phyloP scores from a whole-genome alignment of 225 moss, liverwort and hornwort genomes.

The Bryoerythrophyllum caledonicum region DNA sequence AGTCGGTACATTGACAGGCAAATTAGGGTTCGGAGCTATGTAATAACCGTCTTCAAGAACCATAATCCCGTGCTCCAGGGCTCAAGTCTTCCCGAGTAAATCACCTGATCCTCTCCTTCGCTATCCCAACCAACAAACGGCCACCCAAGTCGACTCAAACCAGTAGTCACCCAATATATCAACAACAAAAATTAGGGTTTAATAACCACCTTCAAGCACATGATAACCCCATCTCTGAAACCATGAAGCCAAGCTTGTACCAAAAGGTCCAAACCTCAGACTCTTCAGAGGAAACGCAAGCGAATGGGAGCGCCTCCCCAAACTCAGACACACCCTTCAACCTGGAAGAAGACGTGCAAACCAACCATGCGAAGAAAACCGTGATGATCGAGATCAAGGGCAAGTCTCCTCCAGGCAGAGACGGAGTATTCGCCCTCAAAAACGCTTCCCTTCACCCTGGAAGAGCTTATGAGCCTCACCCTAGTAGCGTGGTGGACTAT shows the following conservation, averaged over 20 bases:
- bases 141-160: background rate
- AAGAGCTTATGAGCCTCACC: background rate
- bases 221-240: background rate
- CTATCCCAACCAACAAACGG: background rate
- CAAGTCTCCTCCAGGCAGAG: conserved; percentile 2
- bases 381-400: conserved; percentile 34
- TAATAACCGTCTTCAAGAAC: background rate
- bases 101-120: background rate
- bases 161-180: background rate
- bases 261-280: conserved; percentile 27
- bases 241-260: conserved; percentile 15
- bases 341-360: background rate
- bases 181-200: background rate
- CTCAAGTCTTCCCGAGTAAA: background rate
- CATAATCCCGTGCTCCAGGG: no score
- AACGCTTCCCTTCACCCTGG: background rate
- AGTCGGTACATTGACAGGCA: background rate
- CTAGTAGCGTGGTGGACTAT: background rate
- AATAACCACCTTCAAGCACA: background rate
- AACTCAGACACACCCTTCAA: background rate
- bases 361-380: background rate
- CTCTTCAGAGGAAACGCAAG: background rate
- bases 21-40: background rate
- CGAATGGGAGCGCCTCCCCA: background rate
- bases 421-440: conserved; percentile 23